Evolutionary conservation across 2,329 filamentous ascomycete species (phyloP).

Genomic region (Colletotrichum liaoningense): DNA sequence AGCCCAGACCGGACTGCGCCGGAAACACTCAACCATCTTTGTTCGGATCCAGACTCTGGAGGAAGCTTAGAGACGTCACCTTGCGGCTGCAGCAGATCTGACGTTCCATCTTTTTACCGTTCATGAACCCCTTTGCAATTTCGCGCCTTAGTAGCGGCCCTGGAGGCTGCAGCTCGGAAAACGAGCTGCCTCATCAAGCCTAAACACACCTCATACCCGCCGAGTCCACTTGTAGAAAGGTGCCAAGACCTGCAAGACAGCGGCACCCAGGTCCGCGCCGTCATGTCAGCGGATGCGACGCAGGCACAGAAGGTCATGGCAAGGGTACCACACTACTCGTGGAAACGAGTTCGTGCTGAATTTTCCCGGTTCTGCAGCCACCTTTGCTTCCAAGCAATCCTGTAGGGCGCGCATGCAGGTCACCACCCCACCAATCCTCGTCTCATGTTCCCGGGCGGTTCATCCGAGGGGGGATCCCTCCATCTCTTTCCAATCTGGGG

Average conservation of each 20-base stretch:
- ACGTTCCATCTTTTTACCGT: neutral
- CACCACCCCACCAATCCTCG: neutral
- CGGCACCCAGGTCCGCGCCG: neutral
- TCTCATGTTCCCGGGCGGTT: neutral
- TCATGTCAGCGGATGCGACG: slow-evolving; percentile 3
- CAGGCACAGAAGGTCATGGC: neutral
- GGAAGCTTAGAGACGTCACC: neutral
- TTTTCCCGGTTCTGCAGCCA: slow-evolving; percentile 8
- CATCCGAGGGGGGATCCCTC: neutral
- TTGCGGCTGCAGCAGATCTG: neutral
- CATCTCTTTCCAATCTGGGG: neutral
- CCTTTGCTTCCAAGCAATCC: neutral
- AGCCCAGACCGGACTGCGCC: neutral
- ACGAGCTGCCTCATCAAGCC: slow-evolving; percentile 23
- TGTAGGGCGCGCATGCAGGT: neutral
- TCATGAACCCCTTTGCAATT: slow-evolving; percentile 14
- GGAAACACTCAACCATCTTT: neutral
- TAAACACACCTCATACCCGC: slow-evolving; percentile 16
- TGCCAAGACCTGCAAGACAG: slow-evolving; percentile 8
- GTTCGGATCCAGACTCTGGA: neutral
- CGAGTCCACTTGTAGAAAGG: neutral
- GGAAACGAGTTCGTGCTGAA: slow-evolving; percentile 16
- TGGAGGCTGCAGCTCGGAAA: neutral
- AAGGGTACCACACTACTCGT: slow-evolving; percentile 20
- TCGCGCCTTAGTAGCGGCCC: neutral